Base-by-base conservation (phyloP, 1,284 basidiomycete species). In the Xanthoconium separans region DNA sequence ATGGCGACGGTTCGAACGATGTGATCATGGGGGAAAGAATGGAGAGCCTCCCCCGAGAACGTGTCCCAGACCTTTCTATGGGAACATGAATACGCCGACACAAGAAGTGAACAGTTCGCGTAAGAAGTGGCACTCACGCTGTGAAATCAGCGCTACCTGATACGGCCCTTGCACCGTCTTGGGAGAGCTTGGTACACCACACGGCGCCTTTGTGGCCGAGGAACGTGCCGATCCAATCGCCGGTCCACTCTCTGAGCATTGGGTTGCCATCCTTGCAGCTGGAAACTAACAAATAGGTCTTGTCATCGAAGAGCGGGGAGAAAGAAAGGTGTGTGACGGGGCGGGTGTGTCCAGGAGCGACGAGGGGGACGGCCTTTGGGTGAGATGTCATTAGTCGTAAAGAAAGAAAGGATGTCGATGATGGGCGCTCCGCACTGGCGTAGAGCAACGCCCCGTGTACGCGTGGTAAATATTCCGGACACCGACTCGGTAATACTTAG, bases 201-300 rank as follows among this genome's bases (percentile, higher is more conserved):
- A 99, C 97, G 7, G 97, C 97, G 57, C 96, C 96, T 73, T 99
- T 99, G 77, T 99, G 96, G 3, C 95, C 95, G 16, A 98, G 79
- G 72, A 99, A 99, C 7, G 96, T 98, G 22, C 96, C 96, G 65
- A 98, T 91, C 96, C 96, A 99, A 73, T 99, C 96, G 29, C 96
- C 96, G 48, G 93, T 93, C 94, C 93, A 95, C 68, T 95, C 93
- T 61, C 94, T 84, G 60, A 97, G 77, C 93, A 96, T 96, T 34
- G 95, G 94, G 64, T 94, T 95, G 33, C 94, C 94, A 78, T 97
- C 95, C 75, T 98, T 97, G 78, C 95, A 97, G 63, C 91, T 91
- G 50, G 93, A 96, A 65, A 96, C 89, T 61, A 98, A 81, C 58
- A 95, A 77, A 73, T 89, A 98, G 30, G 86, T 85, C 56, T 84